Evolutionary conservation across 208 protist species (phyloP).

Genomic region (Trypanosoma brucei): DNA sequence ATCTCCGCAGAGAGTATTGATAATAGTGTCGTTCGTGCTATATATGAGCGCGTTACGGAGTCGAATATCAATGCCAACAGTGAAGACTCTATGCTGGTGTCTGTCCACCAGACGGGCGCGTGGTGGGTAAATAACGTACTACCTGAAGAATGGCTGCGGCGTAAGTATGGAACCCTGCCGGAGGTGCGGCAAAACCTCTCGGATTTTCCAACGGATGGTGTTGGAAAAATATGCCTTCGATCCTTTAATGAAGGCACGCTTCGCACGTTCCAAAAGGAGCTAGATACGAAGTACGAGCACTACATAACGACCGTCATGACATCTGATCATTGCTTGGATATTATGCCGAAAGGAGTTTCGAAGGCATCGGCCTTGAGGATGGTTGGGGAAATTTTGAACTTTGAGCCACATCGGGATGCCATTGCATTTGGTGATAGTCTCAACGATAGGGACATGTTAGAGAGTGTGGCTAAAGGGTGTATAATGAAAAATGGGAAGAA

Average conservation of each 20-base stretch:
- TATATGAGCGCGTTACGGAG: constrained; percentile 36
- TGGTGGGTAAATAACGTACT: constrained; percentile 1
- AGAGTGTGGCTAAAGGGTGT: constrained; percentile 51
- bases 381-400: constrained; percentile 39
- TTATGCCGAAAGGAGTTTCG: constrained; percentile 47
- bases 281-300: constrained; percentile 33
- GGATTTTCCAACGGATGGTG: constrained; percentile 37
- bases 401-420: constrained; percentile 38
- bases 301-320: constrained; percentile 49
- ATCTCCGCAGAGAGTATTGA: constrained; percentile 43
- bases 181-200: constrained; percentile 39
- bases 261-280: constrained; percentile 33
- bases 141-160: background rate
- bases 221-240: constrained; percentile 71
- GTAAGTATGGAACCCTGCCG: constrained; percentile 41
- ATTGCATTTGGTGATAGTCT: constrained; percentile 71
- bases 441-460: constrained; percentile 68
- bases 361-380: constrained; percentile 58
- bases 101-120: constrained; percentile 2
- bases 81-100: background rate
- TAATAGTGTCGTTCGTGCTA: constrained; percentile 31
- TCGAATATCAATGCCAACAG: background rate
- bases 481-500: constrained; percentile 64
- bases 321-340: constrained; percentile 52
- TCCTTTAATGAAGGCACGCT: constrained; percentile 35